Percentiles rank a stretch among this genome's conserved stretches.
phyloP scores from a whole-genome alignment of 2,329 filamentous ascomycete species.

The Neonectria neomacrospora region DNA sequence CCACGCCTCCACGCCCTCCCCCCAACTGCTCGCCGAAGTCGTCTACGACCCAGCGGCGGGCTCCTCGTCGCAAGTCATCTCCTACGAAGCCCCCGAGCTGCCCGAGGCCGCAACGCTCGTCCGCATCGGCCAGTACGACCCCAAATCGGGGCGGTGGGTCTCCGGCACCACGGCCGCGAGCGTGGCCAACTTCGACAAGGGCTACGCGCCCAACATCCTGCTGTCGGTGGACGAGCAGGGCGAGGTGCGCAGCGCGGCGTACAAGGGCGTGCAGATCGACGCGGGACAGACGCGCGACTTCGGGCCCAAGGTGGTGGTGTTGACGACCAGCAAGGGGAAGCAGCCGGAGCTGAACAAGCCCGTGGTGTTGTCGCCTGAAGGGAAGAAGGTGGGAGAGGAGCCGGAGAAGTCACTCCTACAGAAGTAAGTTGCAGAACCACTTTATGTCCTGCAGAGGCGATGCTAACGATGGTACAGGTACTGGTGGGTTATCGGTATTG shows the following conservation, averaged over 20 bases:
- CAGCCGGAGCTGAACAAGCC: slow-evolving; percentile 72
- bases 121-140: slow-evolving; percentile 68
- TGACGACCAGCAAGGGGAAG: slow-evolving; percentile 60
- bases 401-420: slow-evolving; percentile 73
- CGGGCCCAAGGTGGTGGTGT: slow-evolving; percentile 67
- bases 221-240: slow-evolving; percentile 61
- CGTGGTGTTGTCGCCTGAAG: slow-evolving; percentile 69
- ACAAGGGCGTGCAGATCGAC: slow-evolving; percentile 69
- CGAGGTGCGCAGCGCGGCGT: slow-evolving; percentile 60
- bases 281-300: slow-evolving; percentile 74
- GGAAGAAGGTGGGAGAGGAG: slow-evolving; percentile 65
- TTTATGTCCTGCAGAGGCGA: neutral
- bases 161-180: slow-evolving; percentile 67
- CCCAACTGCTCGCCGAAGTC: slow-evolving; percentile 65
- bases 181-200: slow-evolving; percentile 68
- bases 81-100: slow-evolving; percentile 68
- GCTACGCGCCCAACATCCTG: slow-evolving; percentile 67
- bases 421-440: slow-evolving; percentile 61
- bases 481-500: slow-evolving; percentile 72
- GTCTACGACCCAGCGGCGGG: slow-evolving; percentile 62
- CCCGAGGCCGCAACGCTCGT: slow-evolving; percentile 59
- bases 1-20: slow-evolving; percentile 45
- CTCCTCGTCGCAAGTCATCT: slow-evolving; percentile 58
- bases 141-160: slow-evolving; percentile 58
- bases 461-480: slow-evolving; percentile 62